Percentiles rank a stretch among this genome's conserved stretches.
These are phyloP conservation scores for Vigna hirtella DNA, from an alignment of 306 rosid species.

Conservation along the genomic window DNA sequence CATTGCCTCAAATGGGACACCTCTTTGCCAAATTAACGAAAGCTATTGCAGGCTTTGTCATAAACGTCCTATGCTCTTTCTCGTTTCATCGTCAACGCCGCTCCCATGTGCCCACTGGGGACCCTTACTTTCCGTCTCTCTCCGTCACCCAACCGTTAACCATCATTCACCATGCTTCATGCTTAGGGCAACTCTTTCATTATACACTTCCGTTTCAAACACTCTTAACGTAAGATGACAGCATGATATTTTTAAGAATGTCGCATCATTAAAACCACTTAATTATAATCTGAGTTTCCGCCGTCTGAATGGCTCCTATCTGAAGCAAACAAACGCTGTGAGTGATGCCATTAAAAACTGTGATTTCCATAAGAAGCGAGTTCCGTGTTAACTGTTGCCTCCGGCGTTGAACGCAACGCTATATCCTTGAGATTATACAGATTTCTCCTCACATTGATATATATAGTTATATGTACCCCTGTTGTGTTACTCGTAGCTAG, in stretches of 20 bases:
- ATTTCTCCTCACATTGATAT: neutral
- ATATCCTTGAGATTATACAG: conserved; percentile 28
- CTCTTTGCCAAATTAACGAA: conserved; percentile 57
- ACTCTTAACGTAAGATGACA: too few species aligned
- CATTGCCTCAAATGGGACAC: conserved; percentile 61
- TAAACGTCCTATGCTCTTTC: conserved; percentile 38
- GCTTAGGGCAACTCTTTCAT: neutral
- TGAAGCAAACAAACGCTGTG: conserved; percentile 16
- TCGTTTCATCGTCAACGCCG: conserved; percentile 28
- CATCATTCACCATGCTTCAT: neutral
- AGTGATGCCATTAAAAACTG: neutral
- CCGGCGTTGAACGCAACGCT: neutral
- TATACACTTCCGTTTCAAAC: too few species aligned
- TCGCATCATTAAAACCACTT: too few species aligned
- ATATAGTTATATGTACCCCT: neutral
- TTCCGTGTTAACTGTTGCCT: neutral
- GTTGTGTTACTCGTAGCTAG: neutral
- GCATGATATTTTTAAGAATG: too few species aligned
- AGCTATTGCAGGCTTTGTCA: conserved; percentile 53
- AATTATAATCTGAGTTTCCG: too few species aligned
- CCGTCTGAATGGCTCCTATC: neutral
- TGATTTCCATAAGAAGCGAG: neutral
- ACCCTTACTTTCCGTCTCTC: conserved; percentile 54
- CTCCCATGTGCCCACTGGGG: conserved; percentile 53
- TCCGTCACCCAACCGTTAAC: conserved; percentile 43